These are phyloP conservation scores for Boletus huronensis DNA, from an alignment of 768 basidiomycete genomes.

Conservation along the genomic window DNA sequence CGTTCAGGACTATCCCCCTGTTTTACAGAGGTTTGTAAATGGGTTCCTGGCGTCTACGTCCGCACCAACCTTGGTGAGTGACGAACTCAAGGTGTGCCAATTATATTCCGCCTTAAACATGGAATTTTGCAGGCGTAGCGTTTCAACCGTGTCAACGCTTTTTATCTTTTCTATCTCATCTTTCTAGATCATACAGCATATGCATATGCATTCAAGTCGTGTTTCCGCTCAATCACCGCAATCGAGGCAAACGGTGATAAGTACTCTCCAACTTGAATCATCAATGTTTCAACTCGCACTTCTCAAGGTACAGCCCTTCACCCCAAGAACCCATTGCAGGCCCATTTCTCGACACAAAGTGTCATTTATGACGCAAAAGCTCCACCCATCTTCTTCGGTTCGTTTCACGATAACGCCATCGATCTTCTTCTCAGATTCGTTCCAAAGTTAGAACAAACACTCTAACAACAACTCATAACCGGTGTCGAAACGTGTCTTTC, in stretches of 20 bases:
- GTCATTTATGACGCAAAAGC: background rate
- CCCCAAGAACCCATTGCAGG: background rate
- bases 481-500: background rate
- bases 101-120: background rate
- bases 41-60: background rate
- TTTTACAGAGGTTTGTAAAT: background rate
- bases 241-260: background rate
- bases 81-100: background rate
- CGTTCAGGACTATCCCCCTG: background rate
- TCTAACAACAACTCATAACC: background rate
- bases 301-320: background rate
- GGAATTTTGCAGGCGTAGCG: background rate
- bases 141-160: background rate
- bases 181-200: background rate
- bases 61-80: background rate
- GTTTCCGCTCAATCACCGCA: background rate
- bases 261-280: background rate
- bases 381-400: background rate
- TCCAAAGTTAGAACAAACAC: background rate
- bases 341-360: background rate
- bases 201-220: background rate
- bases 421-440: constrained; percentile 3
- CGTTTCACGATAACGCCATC: constrained; percentile 1
- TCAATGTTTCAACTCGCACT: background rate
- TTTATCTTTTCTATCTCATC: background rate